Evolutionary conservation across 768 basidiomycete genomes (phyloP), one percentile per base, ranked within the genome.

Genomic region (Brasilioporus rufonigricans): DNA sequence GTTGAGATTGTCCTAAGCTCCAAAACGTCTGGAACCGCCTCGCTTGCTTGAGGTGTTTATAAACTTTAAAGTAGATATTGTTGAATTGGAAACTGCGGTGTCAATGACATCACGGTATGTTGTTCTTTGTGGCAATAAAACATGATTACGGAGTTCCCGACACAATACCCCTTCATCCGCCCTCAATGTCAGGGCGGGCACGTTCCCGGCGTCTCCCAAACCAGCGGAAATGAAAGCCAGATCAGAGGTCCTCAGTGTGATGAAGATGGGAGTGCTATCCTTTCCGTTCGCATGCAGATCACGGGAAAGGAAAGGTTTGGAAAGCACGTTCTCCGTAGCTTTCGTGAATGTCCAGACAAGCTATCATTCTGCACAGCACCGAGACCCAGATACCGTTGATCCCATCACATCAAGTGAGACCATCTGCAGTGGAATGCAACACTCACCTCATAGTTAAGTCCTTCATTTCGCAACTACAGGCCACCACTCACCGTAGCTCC

Each of bases 201-300:
- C 29, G 16, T 44, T 43, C 41, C n/a, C n/a, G 27, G 21, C 5
- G n/a, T 18, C 46, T 16, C 49, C 59, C 46, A 38, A 46, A 32
- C 35, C n/a, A 44, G 12, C 38, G 54, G 50, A 50, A 44, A 57
- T 61, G 54, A 57, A 48, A 7, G 26, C 3, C 14, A 23, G 23
- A 45, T 58, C 31, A 36, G 24, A 40, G 2, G 23, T 9, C 21
- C 21, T 21, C 26, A 48, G 6, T 33, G 23, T 16, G 32, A 44
- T 23, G 48, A 36, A 9, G 5, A 40, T 24, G 24, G 13, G 44
- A 39, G 35, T 35, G 7, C 12, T 18, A 9, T 26, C 38, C 9
- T n/a, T 16, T 33, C 18, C 35, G 5, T 19, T 14, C 6, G 24
- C 8, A 23, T 11, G 50, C 10, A 32, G 44, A 47, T 43, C 52